Conservation (phyloP, 1,139 yeast genomes). For the Lodderomyces pseudojiufengensis region DNA sequence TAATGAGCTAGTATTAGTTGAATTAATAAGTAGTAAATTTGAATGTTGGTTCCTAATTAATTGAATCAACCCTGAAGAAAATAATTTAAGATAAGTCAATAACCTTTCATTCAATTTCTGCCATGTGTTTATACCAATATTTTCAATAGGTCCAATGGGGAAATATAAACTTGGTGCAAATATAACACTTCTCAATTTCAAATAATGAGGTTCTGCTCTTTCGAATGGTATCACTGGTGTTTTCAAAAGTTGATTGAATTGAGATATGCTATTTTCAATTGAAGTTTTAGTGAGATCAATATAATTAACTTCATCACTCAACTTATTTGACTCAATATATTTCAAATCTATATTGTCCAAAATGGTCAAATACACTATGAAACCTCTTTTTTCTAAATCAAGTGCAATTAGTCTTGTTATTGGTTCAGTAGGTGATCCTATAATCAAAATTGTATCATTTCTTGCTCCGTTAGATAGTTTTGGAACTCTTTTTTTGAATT, state of each 20-base stretch:
- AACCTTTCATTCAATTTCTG: conserved; percentile 43
- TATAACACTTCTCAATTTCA: conserved; percentile 54
- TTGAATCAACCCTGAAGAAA: conserved; percentile 55
- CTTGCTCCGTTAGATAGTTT: conserved; percentile 68
- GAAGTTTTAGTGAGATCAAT: conserved; percentile 28
- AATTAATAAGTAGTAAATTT: conserved; percentile 41
- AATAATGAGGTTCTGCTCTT: conserved; percentile 52
- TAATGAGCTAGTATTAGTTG: conserved; percentile 41
- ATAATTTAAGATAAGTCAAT: conserved; percentile 45
- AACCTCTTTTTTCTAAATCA: conserved; percentile 76
- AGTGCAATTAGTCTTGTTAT: conserved; percentile 64
- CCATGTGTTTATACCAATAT: conserved; percentile 54
- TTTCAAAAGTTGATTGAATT: conserved; percentile 39
- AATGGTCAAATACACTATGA: conserved; percentile 73
- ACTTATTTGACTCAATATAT: conserved; percentile 54
- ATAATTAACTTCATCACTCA: conserved; percentile 50
- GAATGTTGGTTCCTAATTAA: conserved; percentile 49
- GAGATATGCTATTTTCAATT: conserved; percentile 29
- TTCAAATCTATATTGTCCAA: conserved; percentile 60
- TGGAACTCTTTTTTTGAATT: conserved; percentile 52
- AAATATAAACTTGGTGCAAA: conserved; percentile 63
- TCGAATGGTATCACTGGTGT: conserved; percentile 44
- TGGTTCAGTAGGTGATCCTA: conserved; percentile 79
- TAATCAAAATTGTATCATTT: conserved; percentile 65
- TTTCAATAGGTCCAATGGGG: conserved; percentile 68